Evolutionary conservation across 768 basidiomycete species (phyloP).

Genomic region (Naematelia encephala): DNA sequence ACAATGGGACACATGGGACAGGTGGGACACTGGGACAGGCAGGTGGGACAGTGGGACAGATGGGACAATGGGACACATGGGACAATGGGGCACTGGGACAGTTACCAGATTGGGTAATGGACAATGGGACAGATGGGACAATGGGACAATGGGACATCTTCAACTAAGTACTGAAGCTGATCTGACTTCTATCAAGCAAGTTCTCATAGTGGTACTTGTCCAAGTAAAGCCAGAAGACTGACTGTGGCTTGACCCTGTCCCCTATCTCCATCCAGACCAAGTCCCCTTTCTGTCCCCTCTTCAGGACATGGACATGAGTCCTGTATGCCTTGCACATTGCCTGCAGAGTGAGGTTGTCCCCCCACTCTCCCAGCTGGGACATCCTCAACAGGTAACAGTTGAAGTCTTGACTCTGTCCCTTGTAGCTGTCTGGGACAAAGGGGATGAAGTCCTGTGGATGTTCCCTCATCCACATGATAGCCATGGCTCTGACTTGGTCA

Average conservation of each 20-base stretch:
- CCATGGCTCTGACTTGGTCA: background rate
- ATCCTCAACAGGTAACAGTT: background rate
- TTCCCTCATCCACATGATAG: background rate
- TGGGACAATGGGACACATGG: too few relatives aligned
- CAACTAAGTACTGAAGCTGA: too few relatives aligned
- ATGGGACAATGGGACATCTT: too few relatives aligned
- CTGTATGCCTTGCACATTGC: conserved; percentile 1
- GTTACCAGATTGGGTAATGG: too few relatives aligned
- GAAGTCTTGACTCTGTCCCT: background rate
- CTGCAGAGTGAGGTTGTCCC: conserved; percentile 1
- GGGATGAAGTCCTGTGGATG: background rate
- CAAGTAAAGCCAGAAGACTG: too few relatives aligned
- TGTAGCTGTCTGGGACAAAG: background rate
- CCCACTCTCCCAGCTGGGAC: conserved; percentile 1
- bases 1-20: too few relatives aligned
- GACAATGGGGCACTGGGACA: too few relatives aligned
- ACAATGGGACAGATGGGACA: too few relatives aligned
- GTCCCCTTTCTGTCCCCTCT: background rate
- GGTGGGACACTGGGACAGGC: too few relatives aligned
- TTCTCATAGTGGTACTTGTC: too few relatives aligned
- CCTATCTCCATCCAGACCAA: background rate
- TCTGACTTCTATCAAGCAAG: too few relatives aligned
- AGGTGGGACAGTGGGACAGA: too few relatives aligned
- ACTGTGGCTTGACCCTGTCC: background rate
- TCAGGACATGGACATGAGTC: background rate